Evolutionary conservation across 2,329 filamentous ascomycete species (phyloP).

Genomic region (Dothiorella sarmentorum): DNA sequence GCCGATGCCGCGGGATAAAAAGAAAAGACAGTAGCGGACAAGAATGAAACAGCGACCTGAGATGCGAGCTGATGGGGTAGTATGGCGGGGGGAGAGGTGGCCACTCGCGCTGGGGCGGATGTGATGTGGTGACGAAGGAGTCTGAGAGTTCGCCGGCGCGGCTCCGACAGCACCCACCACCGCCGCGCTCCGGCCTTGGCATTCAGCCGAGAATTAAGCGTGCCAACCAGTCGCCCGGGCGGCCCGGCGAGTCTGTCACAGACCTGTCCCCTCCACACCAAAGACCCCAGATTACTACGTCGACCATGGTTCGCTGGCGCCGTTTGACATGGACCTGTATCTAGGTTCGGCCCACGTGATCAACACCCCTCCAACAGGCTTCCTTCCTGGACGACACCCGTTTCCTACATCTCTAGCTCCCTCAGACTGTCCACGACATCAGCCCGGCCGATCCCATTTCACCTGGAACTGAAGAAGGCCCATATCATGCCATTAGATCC

Average conservation of each 20-base stretch:
- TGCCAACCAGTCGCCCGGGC: not conserved
- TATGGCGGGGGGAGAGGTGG: slow-evolving; percentile 1
- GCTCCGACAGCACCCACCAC: slow-evolving; percentile 13
- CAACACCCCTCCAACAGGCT: not conserved
- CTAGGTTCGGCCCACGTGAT: not conserved
- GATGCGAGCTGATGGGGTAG: not conserved
- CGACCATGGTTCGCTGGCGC: not conserved
- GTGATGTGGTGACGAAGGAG: slow-evolving; percentile 15
- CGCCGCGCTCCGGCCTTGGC: not conserved
- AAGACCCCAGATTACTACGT: not conserved
- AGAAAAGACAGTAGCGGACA: slow-evolving; percentile 11
- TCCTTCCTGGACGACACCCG: not conserved
- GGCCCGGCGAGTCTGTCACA: no score
- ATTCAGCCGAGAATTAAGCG: not conserved
- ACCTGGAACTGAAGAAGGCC: no score
- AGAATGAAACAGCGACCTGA: not conserved
- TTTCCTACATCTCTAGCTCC: not conserved
- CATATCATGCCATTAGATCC: no score
- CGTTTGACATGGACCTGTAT: not conserved
- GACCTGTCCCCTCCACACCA: not conserved
- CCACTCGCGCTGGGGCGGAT: slow-evolving; percentile 4
- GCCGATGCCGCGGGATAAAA: slow-evolving; percentile 10
- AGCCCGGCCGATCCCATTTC: no score
- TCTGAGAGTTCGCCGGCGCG: slow-evolving; percentile 6
- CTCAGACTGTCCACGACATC: not conserved